phyloP scores from a whole-genome alignment of 768 basidiomycete genomes.

The Kwoniella dendrophila region DNA sequence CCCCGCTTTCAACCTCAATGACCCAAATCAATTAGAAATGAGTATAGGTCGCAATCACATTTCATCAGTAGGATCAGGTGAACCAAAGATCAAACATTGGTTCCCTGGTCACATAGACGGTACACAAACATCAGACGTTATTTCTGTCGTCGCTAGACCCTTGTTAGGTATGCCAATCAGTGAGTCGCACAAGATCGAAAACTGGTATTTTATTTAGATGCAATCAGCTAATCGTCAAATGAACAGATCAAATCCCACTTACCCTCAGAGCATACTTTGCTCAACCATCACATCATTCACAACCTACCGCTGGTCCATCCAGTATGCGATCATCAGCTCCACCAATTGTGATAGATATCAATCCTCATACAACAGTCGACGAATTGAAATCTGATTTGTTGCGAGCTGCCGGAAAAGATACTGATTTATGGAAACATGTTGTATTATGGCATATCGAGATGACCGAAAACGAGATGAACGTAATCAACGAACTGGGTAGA shows the following conservation, averaged over 20 bases:
- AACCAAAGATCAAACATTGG: slow-evolving; percentile 29
- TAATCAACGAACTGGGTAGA: slow-evolving; percentile 48
- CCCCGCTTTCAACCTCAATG: slow-evolving; percentile 47
- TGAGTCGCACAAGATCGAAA: too few relatives aligned
- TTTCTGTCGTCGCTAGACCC: slow-evolving; percentile 44
- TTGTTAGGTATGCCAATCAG: slow-evolving; percentile 16
- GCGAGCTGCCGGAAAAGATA: slow-evolving; percentile 33
- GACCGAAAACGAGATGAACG: slow-evolving; percentile 49
- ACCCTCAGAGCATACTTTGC: slow-evolving; percentile 46
- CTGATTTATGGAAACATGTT: slow-evolving; percentile 18
- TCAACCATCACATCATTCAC: slow-evolving; percentile 3
- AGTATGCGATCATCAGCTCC: slow-evolving; percentile 2
- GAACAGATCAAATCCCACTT: slow-evolving; percentile 19
- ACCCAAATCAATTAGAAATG: slow-evolving; percentile 37
- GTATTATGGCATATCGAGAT: slow-evolving; percentile 52
- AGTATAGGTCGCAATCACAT: slow-evolving; percentile 23
- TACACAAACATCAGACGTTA: slow-evolving; percentile 23
- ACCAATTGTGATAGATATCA: slow-evolving; percentile 41
- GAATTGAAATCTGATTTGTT: slow-evolving; percentile 44
- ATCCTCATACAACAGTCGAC: slow-evolving; percentile 30
- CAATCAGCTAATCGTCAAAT: too few relatives aligned
- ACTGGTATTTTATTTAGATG: too few relatives aligned
- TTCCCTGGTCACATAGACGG: slow-evolving; percentile 20
- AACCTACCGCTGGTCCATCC: neutral
- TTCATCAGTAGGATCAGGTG: slow-evolving; percentile 1